phyloP scores from a whole-genome alignment of 2,329 filamentous ascomycete species.

The Zymoseptoria ardabiliae region DNA sequence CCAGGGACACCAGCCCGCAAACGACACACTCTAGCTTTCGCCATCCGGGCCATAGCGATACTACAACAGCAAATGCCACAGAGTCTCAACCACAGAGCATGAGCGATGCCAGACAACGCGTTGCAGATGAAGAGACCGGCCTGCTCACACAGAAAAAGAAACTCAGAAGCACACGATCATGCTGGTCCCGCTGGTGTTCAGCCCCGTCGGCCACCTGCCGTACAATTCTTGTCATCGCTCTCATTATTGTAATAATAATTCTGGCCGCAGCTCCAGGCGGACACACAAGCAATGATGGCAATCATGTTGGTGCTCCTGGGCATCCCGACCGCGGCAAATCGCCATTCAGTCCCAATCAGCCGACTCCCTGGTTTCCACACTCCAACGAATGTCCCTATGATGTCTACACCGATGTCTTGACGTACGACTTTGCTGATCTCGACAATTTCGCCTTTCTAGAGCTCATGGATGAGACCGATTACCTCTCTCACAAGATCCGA shows the following conservation, averaged over 20 bases:
- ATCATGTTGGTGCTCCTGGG: background rate
- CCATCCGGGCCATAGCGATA: background rate
- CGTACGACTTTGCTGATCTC: constrained; percentile 10
- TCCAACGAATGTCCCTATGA: constrained; percentile 12
- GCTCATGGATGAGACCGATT: constrained; percentile 17
- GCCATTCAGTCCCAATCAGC: background rate
- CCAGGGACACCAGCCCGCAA: background rate
- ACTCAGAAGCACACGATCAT: background rate
- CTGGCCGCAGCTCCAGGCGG: background rate
- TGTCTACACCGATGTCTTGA: constrained; percentile 5
- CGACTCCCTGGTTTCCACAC: background rate
- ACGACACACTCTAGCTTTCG: background rate
- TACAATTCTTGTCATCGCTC: constrained; percentile 4
- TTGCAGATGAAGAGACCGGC: constrained; percentile 12
- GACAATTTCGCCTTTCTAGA: constrained; percentile 23
- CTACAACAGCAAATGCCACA: background rate
- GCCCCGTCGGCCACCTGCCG: constrained; percentile 9
- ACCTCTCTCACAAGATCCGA: constrained; percentile 22
- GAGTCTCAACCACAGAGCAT: constrained; percentile 11
- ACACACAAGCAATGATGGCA: background rate
- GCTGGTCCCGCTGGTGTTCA: constrained; percentile 2
- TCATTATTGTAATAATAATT: constrained; percentile 4
- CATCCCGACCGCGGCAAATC: background rate
- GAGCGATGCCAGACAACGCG: constrained; percentile 7
- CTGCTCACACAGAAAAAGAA: constrained; percentile 5